Base-by-base conservation (phyloP, 2,329 filamentous ascomycete species). In the Colletotrichum truncatum region DNA sequence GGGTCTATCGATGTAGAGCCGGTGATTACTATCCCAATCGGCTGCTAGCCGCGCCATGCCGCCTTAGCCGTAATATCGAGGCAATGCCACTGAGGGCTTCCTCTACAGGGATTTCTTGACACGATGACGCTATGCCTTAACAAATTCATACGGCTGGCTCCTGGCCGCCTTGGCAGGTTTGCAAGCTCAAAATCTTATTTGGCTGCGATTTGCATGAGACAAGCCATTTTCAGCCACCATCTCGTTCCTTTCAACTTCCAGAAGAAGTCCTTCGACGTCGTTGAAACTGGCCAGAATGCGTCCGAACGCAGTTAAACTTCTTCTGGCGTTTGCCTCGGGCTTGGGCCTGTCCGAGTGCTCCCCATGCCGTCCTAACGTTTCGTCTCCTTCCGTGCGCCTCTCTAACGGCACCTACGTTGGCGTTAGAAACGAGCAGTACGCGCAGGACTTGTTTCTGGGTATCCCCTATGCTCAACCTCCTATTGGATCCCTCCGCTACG, bases 381-480 rank as follows among this genome's bases (percentile, higher is more conserved):
- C 56, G 48, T 26, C 56, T 34, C 64, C 58, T 23, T 55, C 57
- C 10, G 66, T 58, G 18, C 52, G 52, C 23, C 64, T 66, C n/a
- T 39, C 48, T 32, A 56, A 67, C 48, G 66, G 64, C n/a, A 63
- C 83, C 0, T 85, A 84, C 64, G 61, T 70, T 21, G 84, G 85
- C 3, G 67, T 77, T 1, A 73, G 77, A 59, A 78, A 77, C 41
- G 45, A 76, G 0, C 64, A 72, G 2, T 84, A 82, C 58, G 69
- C 78, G 18, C 83, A 85, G 46, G 88, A 91, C 60, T 81, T 78
- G 23, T 91, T 90, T 77, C 82, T 83, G 65, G 88, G 86, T 11
- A 89, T 91, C 62, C 89, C 89, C 1, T 92, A 86, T 69, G 88
- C 89, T 2, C 77, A 89, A 65, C 83, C 87, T 3, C 89, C 89